A percentile compares a stretch with the other conserved stretches of the same genome.
phyloP scores from a whole-genome alignment of 169 alveolate species.

The Plasmodium falciparum region DNA sequence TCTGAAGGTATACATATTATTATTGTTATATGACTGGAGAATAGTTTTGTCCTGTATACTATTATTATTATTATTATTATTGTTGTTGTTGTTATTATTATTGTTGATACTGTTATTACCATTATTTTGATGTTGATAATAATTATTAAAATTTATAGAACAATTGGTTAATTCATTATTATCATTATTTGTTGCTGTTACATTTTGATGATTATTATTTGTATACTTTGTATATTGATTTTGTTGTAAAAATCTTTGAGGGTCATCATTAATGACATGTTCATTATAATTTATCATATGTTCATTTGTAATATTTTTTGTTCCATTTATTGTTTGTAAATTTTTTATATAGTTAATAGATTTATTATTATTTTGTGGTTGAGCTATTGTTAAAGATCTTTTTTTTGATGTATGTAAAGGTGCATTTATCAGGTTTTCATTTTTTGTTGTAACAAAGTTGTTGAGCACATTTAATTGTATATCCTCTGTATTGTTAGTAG shows the following conservation, averaged over 20 bases:
- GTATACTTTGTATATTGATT: slow-evolving; percentile 54
- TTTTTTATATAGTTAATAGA: slow-evolving; percentile 32
- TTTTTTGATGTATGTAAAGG: slow-evolving; percentile 37
- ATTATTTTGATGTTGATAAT: slow-evolving; percentile 12
- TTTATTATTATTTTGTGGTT: slow-evolving; percentile 26
- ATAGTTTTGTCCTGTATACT: slow-evolving; percentile 27
- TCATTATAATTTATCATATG: slow-evolving; percentile 13
- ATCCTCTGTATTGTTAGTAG: slow-evolving; percentile 17
- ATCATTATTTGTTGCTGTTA: slow-evolving; percentile 7
- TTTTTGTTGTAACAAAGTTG: slow-evolving; percentile 20
- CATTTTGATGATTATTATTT: slow-evolving; percentile 23
- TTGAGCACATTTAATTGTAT: neutral
- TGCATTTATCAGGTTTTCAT: slow-evolving; percentile 25
- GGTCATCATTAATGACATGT: slow-evolving; percentile 18
- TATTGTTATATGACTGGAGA: slow-evolving; percentile 39
- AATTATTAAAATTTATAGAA: slow-evolving; percentile 17
- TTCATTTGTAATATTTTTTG: slow-evolving; percentile 24
- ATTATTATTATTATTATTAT: neutral
- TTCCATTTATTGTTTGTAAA: slow-evolving; percentile 38
- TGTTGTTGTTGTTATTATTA: too few relatives aligned
- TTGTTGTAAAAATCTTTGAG: slow-evolving; percentile 49
- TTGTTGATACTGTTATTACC: too few relatives aligned
- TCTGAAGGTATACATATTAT: slow-evolving; percentile 21
- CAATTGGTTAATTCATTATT: slow-evolving; percentile 5
- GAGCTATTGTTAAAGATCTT: slow-evolving; percentile 35